Conservation (phyloP, 2,329 filamentous ascomycete species). For the Escovopsis sp. region DNA sequence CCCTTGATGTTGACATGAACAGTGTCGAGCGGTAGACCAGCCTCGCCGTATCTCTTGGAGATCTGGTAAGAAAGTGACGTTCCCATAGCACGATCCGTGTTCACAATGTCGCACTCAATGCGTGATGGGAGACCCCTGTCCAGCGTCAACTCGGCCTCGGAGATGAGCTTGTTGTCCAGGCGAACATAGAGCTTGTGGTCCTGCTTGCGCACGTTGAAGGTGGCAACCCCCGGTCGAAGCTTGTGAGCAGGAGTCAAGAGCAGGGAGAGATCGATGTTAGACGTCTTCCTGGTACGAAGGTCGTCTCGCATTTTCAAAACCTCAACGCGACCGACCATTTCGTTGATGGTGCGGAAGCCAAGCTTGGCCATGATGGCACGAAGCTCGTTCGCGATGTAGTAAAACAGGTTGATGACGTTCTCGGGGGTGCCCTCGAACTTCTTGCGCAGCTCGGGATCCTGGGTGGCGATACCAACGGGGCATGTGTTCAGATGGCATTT, state of each 20-base stretch:
- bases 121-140: constrained; percentile 88
- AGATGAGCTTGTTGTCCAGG: constrained; percentile 93
- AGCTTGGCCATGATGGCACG: constrained; percentile 94
- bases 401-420: constrained; percentile 98
- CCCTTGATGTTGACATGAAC: constrained; percentile 95
- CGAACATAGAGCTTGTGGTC: constrained; percentile 87
- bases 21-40: constrained; percentile 78
- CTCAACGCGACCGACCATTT: constrained; percentile 93
- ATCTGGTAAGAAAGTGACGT: constrained; percentile 93
- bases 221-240: constrained; percentile 83
- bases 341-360: constrained; percentile 88
- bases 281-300: constrained; percentile 72
- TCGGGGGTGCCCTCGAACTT: constrained; percentile 90
- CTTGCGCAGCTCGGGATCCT: constrained; percentile 84
- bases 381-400: constrained; percentile 91
- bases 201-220: constrained; percentile 96
- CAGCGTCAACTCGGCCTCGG: constrained; percentile 83
- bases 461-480: constrained; percentile 88
- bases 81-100: constrained; percentile 87
- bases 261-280: constrained; percentile 83
- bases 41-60: constrained; percentile 80
- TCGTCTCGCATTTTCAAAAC: constrained; percentile 77
- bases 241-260: constrained; percentile 94
- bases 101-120: constrained; percentile 92
- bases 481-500: constrained; percentile 65